Evolutionary conservation across 495 filamentous ascomycete species (phyloP).

Genomic region (Aspergillus wentii): DNA sequence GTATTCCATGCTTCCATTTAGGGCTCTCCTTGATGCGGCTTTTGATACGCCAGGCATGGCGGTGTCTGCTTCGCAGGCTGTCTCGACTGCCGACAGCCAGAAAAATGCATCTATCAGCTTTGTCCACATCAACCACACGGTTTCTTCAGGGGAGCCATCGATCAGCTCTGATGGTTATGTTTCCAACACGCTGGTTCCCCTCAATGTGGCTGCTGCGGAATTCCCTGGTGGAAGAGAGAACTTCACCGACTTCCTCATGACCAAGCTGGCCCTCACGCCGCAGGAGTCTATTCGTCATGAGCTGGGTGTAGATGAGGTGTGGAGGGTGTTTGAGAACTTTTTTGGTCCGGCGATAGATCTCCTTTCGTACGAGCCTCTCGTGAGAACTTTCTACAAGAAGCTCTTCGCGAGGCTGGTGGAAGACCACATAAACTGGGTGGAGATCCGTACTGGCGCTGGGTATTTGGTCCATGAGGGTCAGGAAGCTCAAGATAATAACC

Average conservation of each 20-base stretch:
- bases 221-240: slow-evolving; percentile 5
- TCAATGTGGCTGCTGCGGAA: slow-evolving; percentile 2
- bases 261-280: slow-evolving; percentile 4
- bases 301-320: slow-evolving; percentile 12
- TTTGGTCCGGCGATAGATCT: slow-evolving; percentile 5
- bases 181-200: slow-evolving; percentile 7
- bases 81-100: slow-evolving; percentile 1
- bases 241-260: slow-evolving; percentile 8
- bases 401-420: slow-evolving; percentile 5
- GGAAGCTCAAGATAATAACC: slow-evolving; percentile 7
- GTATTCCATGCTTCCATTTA: slow-evolving; percentile 13
- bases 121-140: slow-evolving; percentile 8
- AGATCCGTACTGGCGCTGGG: slow-evolving; percentile 7
- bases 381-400: slow-evolving; percentile 8
- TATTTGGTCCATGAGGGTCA: slow-evolving; percentile 9
- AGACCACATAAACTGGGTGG: slow-evolving; percentile 13
- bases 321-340: slow-evolving; percentile 7
- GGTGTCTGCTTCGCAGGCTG: slow-evolving; percentile 8
- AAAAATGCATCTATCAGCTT: slow-evolving; percentile 11
- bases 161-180: slow-evolving; percentile 7
- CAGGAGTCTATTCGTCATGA: slow-evolving; percentile 10
- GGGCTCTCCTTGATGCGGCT: slow-evolving; percentile 4
- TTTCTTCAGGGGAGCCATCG: not conserved
- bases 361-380: slow-evolving; percentile 10
- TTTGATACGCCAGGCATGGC: slow-evolving; percentile 15